Percentiles rank a stretch among this genome's conserved stretches.
phyloP scores from a whole-genome alignment of 192 early-diverging fungal species.

The Cetraspora pellucida region DNA sequence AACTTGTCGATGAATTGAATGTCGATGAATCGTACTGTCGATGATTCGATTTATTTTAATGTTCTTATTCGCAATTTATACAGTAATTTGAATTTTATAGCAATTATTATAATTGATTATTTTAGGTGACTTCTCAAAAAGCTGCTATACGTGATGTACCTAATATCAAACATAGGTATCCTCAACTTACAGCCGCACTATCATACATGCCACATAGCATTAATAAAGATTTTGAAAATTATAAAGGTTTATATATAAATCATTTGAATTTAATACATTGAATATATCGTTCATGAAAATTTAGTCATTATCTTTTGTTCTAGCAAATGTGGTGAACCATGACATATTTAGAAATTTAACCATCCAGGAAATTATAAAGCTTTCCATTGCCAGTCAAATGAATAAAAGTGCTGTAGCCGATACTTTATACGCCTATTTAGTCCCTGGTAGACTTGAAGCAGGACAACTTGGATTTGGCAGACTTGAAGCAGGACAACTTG shows the following conservation, averaged over 20 bases:
- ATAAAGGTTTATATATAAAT: slow-evolving; percentile 12
- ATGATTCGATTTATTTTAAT: background rate
- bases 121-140: slow-evolving; percentile 63
- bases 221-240: background rate
- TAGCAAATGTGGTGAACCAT: slow-evolving; percentile 37
- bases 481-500: slow-evolving; percentile 48
- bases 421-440: slow-evolving; percentile 56
- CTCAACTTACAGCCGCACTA: slow-evolving; percentile 63
- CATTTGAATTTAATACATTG: background rate
- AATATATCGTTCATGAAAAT: background rate
- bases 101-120: too few species aligned
- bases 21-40: too few species aligned
- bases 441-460: slow-evolving; percentile 48
- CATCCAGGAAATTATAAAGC: slow-evolving; percentile 56
- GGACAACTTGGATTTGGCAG: slow-evolving; percentile 44
- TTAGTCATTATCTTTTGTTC: background rate
- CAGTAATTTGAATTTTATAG: too few species aligned
- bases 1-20: too few species aligned
- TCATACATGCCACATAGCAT: slow-evolving; percentile 19
- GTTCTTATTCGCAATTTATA: background rate
- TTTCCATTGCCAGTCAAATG: slow-evolving; percentile 56
- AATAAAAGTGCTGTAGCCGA: slow-evolving; percentile 53
- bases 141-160: slow-evolving; percentile 59
- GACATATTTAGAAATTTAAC: slow-evolving; percentile 48
- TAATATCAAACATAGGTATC: slow-evolving; percentile 75